Conservation (phyloP, 2,329 filamentous ascomycete species). For the Stagonosporopsis rhizophila region DNA sequence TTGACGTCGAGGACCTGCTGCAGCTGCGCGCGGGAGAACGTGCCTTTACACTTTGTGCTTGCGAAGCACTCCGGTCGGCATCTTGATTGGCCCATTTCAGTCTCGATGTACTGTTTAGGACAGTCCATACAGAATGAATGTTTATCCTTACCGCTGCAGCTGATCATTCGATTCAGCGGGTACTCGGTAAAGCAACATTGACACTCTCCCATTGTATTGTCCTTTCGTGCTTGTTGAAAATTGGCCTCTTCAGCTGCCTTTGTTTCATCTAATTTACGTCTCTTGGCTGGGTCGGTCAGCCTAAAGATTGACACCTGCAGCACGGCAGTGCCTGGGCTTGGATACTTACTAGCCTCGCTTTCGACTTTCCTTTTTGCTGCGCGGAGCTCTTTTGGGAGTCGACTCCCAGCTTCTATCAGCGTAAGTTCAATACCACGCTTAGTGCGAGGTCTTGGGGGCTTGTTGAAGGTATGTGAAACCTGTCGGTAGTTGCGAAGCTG, state of each 20-base stretch:
- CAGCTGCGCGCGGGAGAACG: slow-evolving; percentile 65
- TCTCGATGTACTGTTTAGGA: slow-evolving; percentile 69
- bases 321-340: neutral
- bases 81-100: slow-evolving; percentile 71
- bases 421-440: slow-evolving; percentile 27
- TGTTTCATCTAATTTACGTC: slow-evolving; percentile 32
- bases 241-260: slow-evolving; percentile 47
- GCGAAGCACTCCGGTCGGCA: slow-evolving; percentile 76
- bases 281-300: slow-evolving; percentile 32
- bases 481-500: slow-evolving; percentile 34
- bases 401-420: slow-evolving; percentile 33
- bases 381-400: slow-evolving; percentile 40
- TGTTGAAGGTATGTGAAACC: slow-evolving; percentile 25
- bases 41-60: slow-evolving; percentile 62
- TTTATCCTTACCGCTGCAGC: slow-evolving; percentile 64
- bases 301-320: neutral
- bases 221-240: slow-evolving; percentile 31
- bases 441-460: slow-evolving; percentile 29
- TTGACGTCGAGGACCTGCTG: slow-evolving; percentile 65
- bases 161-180: slow-evolving; percentile 71
- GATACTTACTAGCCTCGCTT: slow-evolving; percentile 26
- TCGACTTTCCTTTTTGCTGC: slow-evolving; percentile 40
- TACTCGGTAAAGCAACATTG: slow-evolving; percentile 75
- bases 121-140: slow-evolving; percentile 78
- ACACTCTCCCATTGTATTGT: slow-evolving; percentile 67